A percentile compares a stretch with the other conserved stretches of the same genome.
These are phyloP conservation scores for Coniochaeta hoffmannii DNA, from an alignment of 2,329 filamentous ascomycete genomes.

Conservation along the genomic window DNA sequence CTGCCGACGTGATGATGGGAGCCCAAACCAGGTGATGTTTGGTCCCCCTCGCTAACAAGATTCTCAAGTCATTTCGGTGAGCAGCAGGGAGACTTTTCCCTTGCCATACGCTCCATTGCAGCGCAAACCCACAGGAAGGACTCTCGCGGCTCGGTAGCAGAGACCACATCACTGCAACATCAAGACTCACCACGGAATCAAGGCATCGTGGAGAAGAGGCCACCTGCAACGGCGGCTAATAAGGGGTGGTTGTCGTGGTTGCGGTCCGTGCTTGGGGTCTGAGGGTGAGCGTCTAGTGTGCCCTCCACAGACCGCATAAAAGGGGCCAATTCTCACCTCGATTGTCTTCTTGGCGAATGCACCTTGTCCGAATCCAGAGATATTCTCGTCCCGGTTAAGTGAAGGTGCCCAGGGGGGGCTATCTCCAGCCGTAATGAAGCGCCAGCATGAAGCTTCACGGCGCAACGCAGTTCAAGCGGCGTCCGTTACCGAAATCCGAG, in stretches of 20 bases:
- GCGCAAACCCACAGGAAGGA: not conserved
- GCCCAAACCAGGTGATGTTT: not conserved
- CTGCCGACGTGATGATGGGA: not conserved
- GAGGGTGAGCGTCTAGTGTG: not conserved
- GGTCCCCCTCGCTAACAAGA: constrained; percentile 12
- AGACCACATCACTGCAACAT: not conserved
- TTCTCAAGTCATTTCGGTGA: constrained; percentile 63
- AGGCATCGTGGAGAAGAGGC: not conserved
- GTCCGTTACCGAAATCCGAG: not conserved
- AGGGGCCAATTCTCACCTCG: not conserved
- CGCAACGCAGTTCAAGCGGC: not conserved
- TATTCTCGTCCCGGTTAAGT: not conserved
- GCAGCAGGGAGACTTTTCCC: constrained; percentile 61
- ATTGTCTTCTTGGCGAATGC: not conserved
- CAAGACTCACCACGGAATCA: not conserved
- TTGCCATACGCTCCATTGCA: constrained; percentile 48
- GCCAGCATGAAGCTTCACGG: not conserved
- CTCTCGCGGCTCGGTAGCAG: not conserved
- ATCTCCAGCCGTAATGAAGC: not conserved
- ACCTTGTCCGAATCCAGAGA: not conserved
- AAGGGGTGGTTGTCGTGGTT: not conserved
- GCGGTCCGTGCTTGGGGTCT: not conserved
- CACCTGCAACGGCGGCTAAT: not conserved
- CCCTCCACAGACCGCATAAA: no score
- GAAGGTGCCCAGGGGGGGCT: not conserved